Evolutionary conservation across 2,329 filamentous ascomycete genomes (phyloP).

Genomic region (Fusarium sp.): DNA sequence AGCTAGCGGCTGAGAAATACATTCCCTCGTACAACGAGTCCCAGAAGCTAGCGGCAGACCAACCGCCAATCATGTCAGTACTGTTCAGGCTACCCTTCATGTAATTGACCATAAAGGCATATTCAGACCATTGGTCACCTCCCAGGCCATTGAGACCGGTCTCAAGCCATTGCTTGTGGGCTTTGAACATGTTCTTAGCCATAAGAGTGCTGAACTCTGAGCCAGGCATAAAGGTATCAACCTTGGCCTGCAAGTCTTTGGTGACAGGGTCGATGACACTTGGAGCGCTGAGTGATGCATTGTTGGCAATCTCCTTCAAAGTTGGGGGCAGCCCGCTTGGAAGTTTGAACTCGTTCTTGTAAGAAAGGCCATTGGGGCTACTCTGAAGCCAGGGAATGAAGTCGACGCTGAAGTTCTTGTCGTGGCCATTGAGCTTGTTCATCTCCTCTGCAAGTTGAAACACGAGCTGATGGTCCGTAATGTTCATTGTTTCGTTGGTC

Average conservation of each 20-base stretch:
- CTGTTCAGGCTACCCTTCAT: constrained; percentile 8
- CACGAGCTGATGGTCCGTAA: constrained; percentile 4
- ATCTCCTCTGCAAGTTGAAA: constrained; percentile 20
- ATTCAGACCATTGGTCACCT: constrained; percentile 10
- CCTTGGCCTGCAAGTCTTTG: not conserved
- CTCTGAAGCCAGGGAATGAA: constrained; percentile 17
- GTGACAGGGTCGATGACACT: accelerated
- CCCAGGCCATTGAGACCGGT: constrained; percentile 8
- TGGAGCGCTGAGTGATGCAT: not conserved
- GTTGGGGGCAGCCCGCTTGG: constrained; percentile 4
- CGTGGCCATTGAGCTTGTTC: constrained; percentile 9
- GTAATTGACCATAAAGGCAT: constrained; percentile 20
- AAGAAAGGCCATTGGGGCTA: not conserved
- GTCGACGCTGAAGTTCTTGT: constrained; percentile 15
- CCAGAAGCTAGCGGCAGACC: not conserved
- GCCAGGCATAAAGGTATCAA: not conserved
- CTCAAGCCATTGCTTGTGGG: constrained; percentile 21
- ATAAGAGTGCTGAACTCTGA: constrained; percentile 9
- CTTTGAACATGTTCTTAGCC: constrained; percentile 22
- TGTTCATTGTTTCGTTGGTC: constrained; percentile 19
- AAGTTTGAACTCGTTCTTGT: constrained; percentile 20
- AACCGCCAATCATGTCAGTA: constrained; percentile 2
- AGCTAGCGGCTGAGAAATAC: constrained; percentile 7
- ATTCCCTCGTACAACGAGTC: not conserved
- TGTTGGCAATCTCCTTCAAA: not conserved